Evolutionary conservation across 106 monocot species (phyloP).

Genomic region (Apostasia ramifera): DNA sequence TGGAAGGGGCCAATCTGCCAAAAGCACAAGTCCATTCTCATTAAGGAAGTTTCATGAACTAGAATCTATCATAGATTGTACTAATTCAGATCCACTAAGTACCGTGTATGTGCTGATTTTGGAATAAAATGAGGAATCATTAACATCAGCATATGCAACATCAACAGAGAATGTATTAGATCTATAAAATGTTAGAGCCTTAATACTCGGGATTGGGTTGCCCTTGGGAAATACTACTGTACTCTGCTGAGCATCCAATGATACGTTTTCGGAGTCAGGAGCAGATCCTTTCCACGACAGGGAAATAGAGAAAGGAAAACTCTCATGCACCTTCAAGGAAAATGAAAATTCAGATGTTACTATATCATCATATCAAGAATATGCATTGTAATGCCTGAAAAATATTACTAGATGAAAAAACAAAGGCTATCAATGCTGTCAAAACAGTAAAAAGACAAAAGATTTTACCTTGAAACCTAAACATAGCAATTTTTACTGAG

Average conservation of each 20-base stretch:
- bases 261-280: slow-evolving; percentile 33
- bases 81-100: neutral
- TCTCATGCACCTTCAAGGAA: slow-evolving; percentile 67
- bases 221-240: slow-evolving; percentile 75
- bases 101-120: slow-evolving; percentile 88
- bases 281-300: slow-evolving; percentile 69
- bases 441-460: too few relatives aligned
- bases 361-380: too few relatives aligned
- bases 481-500: too few relatives aligned
- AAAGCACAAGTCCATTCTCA: neutral
- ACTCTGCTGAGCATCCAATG: slow-evolving; percentile 35
- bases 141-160: slow-evolving; percentile 39
- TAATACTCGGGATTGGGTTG: slow-evolving; percentile 49
- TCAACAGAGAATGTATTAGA: slow-evolving; percentile 58
- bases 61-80: too few relatives aligned
- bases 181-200: slow-evolving; percentile 48
- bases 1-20: slow-evolving; percentile 92
- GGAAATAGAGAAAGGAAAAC: slow-evolving; percentile 75
- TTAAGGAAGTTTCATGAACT: too few relatives aligned
- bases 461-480: too few relatives aligned
- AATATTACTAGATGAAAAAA: too few relatives aligned
- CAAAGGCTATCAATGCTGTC: too few relatives aligned
- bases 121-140: slow-evolving; percentile 25
- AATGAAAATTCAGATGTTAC: neutral
- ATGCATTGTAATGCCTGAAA: too few relatives aligned